Conservation (phyloP, 164 flowering plant genomes). For the Berberis vulgaris region DNA sequence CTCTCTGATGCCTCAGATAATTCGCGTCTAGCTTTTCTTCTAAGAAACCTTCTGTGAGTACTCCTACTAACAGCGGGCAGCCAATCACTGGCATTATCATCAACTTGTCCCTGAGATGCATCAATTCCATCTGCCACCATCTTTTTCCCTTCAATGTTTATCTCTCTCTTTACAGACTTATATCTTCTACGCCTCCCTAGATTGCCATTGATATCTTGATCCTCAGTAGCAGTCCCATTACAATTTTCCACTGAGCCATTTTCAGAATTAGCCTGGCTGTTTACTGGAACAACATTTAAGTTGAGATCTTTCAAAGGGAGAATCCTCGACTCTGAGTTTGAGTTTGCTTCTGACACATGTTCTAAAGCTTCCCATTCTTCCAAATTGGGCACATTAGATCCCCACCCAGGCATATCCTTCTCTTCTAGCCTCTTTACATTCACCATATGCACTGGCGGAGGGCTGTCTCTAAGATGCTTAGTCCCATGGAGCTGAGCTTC, state of each 20-base stretch:
- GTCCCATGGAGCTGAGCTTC: constrained; percentile 86
- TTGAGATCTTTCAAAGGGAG: constrained; percentile 68
- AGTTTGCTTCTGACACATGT: constrained; percentile 29
- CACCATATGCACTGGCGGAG: constrained; percentile 72
- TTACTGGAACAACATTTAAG: constrained; percentile 34
- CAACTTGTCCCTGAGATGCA: constrained; percentile 74
- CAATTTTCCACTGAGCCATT: constrained; percentile 24
- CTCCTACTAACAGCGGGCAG: constrained; percentile 84
- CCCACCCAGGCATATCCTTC: constrained; percentile 98
- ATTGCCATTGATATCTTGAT: constrained; percentile 23
- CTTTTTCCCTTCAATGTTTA: constrained; percentile 71
- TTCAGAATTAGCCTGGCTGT: constrained; percentile 17
- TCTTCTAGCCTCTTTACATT: constrained; percentile 72
- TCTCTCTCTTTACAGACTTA: constrained; percentile 43
- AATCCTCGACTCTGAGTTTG: constrained; percentile 49
- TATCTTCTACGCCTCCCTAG: constrained; percentile 27
- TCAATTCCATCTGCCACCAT: constrained; percentile 78
- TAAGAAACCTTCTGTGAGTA: constrained; percentile 71
- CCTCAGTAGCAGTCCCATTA: constrained; percentile 23
- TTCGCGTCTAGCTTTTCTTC: constrained; percentile 79
- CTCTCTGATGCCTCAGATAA: constrained; percentile 31
- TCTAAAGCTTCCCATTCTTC: constrained; percentile 98
- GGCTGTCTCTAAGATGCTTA: constrained; percentile 60
- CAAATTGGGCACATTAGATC: constrained; percentile 82
- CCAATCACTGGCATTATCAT: constrained; percentile 62